Conservation (phyloP, 441 rosid genomes). For the Brassica balearica region DNA sequence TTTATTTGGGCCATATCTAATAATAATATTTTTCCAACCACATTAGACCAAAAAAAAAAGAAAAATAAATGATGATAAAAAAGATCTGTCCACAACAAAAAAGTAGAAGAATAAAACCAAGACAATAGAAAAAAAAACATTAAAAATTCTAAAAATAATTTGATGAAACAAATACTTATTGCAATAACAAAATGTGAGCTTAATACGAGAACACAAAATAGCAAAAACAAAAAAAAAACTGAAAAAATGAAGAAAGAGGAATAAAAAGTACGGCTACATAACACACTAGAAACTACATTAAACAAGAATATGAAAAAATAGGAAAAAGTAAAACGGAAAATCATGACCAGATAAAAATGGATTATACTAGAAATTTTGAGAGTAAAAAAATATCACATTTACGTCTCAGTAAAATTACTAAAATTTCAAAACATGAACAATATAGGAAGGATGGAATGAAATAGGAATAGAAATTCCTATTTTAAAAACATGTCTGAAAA, state of each 20-base stretch:
- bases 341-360: neutral
- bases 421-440: too few relatives aligned
- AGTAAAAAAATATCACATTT: neutral
- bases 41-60: neutral
- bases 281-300: neutral
- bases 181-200: neutral
- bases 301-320: neutral
- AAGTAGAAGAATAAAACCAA: neutral
- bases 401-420: too few relatives aligned
- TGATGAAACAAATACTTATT: neutral
- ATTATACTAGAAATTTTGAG: neutral
- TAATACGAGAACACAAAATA: neutral
- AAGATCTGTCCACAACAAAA: neutral
- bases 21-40: neutral
- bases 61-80: neutral
- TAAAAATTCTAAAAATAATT: neutral
- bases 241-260: neutral
- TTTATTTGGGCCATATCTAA: neutral
- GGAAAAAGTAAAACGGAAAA: neutral
- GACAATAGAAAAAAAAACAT: neutral
- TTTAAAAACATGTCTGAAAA: neutral
- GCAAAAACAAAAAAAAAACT: neutral
- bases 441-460: neutral
- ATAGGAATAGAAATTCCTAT: neutral
- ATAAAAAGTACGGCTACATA: neutral